Percentiles rank a stretch among this genome's conserved stretches.
These are phyloP conservation scores for Simplicillium sp. DNA, from an alignment of 2,329 filamentous ascomycete genomes.

Conservation along the genomic window DNA sequence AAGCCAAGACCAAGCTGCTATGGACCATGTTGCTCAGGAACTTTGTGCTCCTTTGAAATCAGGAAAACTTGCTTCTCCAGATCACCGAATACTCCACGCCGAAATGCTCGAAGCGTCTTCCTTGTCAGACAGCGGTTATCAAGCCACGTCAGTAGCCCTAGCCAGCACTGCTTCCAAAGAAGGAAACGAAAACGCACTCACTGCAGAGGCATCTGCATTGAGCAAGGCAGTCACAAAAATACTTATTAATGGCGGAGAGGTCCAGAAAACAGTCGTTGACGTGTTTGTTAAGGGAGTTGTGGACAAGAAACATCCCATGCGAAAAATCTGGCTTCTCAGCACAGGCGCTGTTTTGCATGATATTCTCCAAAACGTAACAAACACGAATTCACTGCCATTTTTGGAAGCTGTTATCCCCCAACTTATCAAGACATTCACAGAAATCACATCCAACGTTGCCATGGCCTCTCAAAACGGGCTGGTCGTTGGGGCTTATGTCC, in stretches of 20 bases:
- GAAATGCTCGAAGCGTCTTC: slow-evolving; percentile 65
- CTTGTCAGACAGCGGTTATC: slow-evolving; percentile 50
- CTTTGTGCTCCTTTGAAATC: slow-evolving; percentile 70
- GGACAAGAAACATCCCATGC: slow-evolving; percentile 74
- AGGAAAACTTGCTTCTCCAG: slow-evolving; percentile 73
- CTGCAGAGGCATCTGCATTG: slow-evolving; percentile 65
- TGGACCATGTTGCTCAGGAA: slow-evolving; percentile 67
- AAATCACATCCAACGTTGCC: slow-evolving; percentile 68
- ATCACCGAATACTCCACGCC: slow-evolving; percentile 75
- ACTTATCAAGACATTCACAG: slow-evolving; percentile 63
- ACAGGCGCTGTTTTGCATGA: slow-evolving; percentile 62
- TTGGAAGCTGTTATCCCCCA: slow-evolving; percentile 42
- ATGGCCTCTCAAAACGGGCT: slow-evolving; percentile 73
- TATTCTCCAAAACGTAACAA: slow-evolving; percentile 31
- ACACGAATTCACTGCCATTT: slow-evolving; percentile 39
- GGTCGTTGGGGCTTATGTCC: slow-evolving; percentile 70
- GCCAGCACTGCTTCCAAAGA: slow-evolving; percentile 69
- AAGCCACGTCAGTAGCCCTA: slow-evolving; percentile 58
- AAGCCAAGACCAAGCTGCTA: slow-evolving; percentile 44
- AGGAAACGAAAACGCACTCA: slow-evolving; percentile 74
- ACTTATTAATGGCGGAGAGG: slow-evolving; percentile 47
- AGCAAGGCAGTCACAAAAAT: slow-evolving; percentile 54
- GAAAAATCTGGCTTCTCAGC: slow-evolving; percentile 72
- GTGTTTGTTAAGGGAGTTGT: slow-evolving; percentile 69
- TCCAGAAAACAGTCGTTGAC: slow-evolving; percentile 60